These are phyloP conservation scores for Phytophthora pistaciae DNA, from an alignment of 352 stramenopile genomes.

Conservation along the genomic window DNA sequence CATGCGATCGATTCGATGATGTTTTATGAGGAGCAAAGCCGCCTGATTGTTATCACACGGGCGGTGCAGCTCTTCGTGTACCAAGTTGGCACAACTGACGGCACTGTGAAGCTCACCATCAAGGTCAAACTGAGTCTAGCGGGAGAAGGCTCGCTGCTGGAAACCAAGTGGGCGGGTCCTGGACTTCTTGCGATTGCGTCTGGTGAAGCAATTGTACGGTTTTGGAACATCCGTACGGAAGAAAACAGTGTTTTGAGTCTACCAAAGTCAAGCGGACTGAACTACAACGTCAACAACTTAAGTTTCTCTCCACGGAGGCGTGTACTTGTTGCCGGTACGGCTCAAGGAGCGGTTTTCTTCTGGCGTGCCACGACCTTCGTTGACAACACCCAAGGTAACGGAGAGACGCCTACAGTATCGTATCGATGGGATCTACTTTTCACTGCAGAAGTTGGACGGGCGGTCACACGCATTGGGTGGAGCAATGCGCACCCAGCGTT, in stretches of 20 bases:
- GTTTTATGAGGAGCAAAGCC: constrained; percentile 84
- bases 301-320: constrained; percentile 91
- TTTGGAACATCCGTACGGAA: constrained; percentile 93
- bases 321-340: constrained; percentile 89
- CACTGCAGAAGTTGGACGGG: constrained; percentile 54
- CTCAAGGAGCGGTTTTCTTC: constrained; percentile 88
- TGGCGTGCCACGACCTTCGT: constrained; percentile 84
- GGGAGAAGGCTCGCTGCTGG: constrained; percentile 79
- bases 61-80: constrained; percentile 91
- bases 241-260: constrained; percentile 94
- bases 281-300: constrained; percentile 85
- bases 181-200: constrained; percentile 92
- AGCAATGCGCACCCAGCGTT: constrained; percentile 66
- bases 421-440: constrained; percentile 83
- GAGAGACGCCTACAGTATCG: constrained; percentile 28
- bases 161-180: constrained; percentile 90
- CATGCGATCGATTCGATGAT: constrained; percentile 92
- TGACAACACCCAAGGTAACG: constrained; percentile 19
- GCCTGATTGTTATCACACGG: constrained; percentile 93
- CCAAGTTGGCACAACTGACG: constrained; percentile 81
- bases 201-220: constrained; percentile 89
- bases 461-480: constrained; percentile 75
- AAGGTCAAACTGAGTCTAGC: constrained; percentile 93
- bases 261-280: constrained; percentile 48
- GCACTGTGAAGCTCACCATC: constrained; percentile 85